Evolutionary conservation across 1,139 yeast genomes (phyloP).

Genomic region (Meyerozyma smithsonii): DNA sequence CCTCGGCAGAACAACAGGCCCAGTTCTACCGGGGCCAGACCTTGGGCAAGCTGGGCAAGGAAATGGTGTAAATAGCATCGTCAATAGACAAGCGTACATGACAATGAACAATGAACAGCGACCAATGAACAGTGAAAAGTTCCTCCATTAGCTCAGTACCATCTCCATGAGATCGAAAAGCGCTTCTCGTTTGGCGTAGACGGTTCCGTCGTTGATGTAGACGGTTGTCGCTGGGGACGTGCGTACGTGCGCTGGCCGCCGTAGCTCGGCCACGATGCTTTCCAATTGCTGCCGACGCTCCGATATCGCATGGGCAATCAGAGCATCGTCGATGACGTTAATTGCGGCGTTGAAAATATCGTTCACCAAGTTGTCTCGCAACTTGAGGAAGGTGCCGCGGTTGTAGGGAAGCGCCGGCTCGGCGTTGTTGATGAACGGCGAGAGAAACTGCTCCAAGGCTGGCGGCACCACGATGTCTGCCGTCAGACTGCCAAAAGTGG

Average conservation of each 20-base stretch:
- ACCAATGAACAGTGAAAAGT: constrained; percentile 11
- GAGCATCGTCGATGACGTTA: neutral
- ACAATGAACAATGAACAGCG: neutral
- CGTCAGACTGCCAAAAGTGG: constrained; percentile 5
- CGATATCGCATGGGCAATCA: neutral
- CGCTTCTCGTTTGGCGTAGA: constrained; percentile 5
- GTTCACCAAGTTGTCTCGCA: constrained; percentile 9
- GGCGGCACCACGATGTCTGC: constrained; percentile 5
- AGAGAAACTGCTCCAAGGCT: neutral
- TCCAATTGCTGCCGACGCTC: neutral
- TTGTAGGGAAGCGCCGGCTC: constrained; percentile 3
- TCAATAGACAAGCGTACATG: neutral
- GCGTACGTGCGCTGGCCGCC: neutral
- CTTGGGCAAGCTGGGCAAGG: constrained; percentile 24
- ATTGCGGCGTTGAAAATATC: neutral
- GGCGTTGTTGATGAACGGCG: neutral
- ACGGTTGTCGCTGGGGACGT: neutral
- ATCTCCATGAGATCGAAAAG: constrained; percentile 5
- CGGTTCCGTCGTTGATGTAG: constrained; percentile 3
- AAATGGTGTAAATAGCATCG: constrained; percentile 8
- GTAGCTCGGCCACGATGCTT: neutral
- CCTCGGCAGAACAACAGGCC: constrained; percentile 19
- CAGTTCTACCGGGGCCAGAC: constrained; percentile 55
- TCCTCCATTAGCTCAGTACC: neutral
- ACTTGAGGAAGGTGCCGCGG: constrained; percentile 8